Conservation (phyloP, 148 eudicot species). For the Silene conica region DNA sequence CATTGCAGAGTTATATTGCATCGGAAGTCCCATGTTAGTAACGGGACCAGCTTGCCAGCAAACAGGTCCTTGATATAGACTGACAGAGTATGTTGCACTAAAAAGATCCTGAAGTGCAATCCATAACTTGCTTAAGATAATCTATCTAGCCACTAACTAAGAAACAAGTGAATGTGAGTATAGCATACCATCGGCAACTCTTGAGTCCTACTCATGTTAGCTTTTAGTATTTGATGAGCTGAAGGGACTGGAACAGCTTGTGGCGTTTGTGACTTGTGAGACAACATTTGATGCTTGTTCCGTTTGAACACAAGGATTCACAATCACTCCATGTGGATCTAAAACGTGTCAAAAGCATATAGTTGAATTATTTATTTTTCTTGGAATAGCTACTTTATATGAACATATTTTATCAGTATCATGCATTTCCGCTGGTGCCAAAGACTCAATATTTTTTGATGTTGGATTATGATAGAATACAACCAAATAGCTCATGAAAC, state of each 20-base stretch:
- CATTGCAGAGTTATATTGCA: conserved; percentile 61
- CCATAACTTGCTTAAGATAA: background rate
- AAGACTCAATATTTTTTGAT: too few species aligned
- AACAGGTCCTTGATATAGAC: conserved; percentile 47
- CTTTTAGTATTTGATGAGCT: conserved; percentile 36
- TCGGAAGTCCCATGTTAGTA: conserved; percentile 51
- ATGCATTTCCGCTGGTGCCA: too few species aligned
- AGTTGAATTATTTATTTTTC: background rate
- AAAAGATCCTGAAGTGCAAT: conserved; percentile 62
- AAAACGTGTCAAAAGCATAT: conserved; percentile 21
- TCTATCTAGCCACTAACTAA: conserved; percentile 7
- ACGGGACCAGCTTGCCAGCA: conserved; percentile 65
- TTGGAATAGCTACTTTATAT: too few species aligned
- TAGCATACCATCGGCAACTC: conserved; percentile 69
- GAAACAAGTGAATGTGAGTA: conserved; percentile 9
- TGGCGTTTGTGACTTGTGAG: conserved; percentile 34
- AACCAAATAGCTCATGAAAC: too few species aligned
- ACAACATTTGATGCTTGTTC: conserved; percentile 18
- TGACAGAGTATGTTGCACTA: conserved; percentile 50
- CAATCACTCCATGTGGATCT: conserved; percentile 33
- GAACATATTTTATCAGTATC: background rate
- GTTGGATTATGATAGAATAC: too few species aligned
- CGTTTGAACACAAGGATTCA: conserved; percentile 33
- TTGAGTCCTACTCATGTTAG: conserved; percentile 44
- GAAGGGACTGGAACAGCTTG: conserved; percentile 29